Base-by-base conservation (phyloP, 768 basidiomycete genomes). In the Boletellus emodensis region DNA sequence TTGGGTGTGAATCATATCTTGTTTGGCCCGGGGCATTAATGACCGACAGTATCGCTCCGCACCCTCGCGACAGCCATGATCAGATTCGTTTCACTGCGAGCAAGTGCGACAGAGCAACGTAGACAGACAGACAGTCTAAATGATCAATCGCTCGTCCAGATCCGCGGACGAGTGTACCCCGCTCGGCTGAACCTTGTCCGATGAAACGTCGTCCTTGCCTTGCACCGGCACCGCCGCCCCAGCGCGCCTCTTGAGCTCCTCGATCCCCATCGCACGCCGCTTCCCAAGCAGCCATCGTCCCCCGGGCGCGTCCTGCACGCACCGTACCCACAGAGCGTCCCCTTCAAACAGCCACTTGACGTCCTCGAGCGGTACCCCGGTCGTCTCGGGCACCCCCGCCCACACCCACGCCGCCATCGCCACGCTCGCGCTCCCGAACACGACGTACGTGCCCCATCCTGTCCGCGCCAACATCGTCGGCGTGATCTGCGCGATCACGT, bases 301-400 rank as follows among this genome's bases (percentile, higher is more conserved):
- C 2, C 66, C 65, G 3, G 70, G 71, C 1, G 71, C 68, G 15
- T 71, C 70, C 47, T 65, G 52, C 17, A 71, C 40, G 20, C 58
- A 61, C 26, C 71, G 51, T 26, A 66, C 30, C 49, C 66, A 58
- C 15, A 63, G 40, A 3, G 61, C 30, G 7, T 30, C 58, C 30
- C 56, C 52, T 45, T 71, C 68, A 33, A 75, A 74, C 18, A 75
- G 33, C 49, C 57, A 66, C 26, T 52, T 56, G 38, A 74, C 60
- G 33, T 74, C 71, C 61, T 74, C 73, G 26, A 74, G 63, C 33
- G 69, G 64, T 20, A 71, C 63, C 12, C 71, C 68, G 15, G 59
- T 71, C 41, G 74, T 75, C 59, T 75, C 74, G 0, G 74, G 74
- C 7, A 75, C 61, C 44, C 67, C 65, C n/a, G 56, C 53, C 61